Base-by-base conservation (phyloP, 495 filamentous ascomycete species). In the Aspergillus hancockii region DNA sequence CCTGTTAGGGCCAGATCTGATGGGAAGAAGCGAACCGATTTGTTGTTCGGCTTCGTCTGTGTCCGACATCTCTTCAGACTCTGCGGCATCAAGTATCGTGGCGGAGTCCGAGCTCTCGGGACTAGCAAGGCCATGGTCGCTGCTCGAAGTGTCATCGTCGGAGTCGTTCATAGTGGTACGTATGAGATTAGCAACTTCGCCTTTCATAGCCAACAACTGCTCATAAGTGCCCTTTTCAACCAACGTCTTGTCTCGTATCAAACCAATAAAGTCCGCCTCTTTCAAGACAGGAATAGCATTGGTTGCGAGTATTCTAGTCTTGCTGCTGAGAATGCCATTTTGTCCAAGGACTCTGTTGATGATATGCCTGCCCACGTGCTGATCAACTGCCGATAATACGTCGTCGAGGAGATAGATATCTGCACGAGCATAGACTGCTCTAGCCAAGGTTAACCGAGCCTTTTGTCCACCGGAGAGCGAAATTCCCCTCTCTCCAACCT, bases 381-480 rank as follows among this genome's bases (percentile, higher is more conserved):
- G 94, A 73, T 99, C 95, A 18, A 99, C 95, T 2, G 95, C 94
- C 23, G 93, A 97, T 19, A 99, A 79, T 58, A 90, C 87, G 70
- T 99, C 95, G 66, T 99, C 95, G 7, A 99, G 79, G 13, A 99
- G 77, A 63, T 98, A 99, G 57, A 99, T 85, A 74, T 99, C 95
- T n/a, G 94, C 91, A 62, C 95, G 85, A 56, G 95, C 93, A 70
- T 99, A 99, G 2, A 99, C 95, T 49, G 95, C 95, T 68, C 95
- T 82, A 14, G 95, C 95, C 54, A 99, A 80, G n/a, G 92, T 94
- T 64, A 99, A 79, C 16, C 95, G 87, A 56, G 95, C 94, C 75
- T 95, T 98, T 72, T 99, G 95, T 38, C 95, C 95, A 58, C 95
- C 95, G 50, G 93, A 97, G 36, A 99, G 82, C 6, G 94, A 97